These are phyloP conservation scores for Naganishia cerealis DNA, from an alignment of 1,284 basidiomycete species.

Conservation along the genomic window DNA sequence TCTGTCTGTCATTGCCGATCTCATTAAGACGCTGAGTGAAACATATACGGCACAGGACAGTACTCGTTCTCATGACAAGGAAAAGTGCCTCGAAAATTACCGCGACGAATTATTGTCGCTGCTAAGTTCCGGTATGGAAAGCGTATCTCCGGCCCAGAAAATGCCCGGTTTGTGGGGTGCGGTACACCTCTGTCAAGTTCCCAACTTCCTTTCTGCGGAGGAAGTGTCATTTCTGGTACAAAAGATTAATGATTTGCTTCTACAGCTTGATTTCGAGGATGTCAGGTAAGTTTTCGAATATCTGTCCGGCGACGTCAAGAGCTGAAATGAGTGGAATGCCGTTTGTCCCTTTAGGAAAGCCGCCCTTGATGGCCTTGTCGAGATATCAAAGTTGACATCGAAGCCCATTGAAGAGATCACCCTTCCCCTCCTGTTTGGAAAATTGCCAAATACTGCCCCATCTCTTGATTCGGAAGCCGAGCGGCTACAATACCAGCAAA, in stretches of 20 bases:
- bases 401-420: slow-evolving; percentile 72
- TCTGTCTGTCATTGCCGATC: slow-evolving; percentile 60
- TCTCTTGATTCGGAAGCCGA: slow-evolving; percentile 60
- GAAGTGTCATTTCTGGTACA: slow-evolving; percentile 79
- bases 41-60: slow-evolving; percentile 42
- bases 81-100: slow-evolving; percentile 62
- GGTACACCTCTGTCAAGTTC: slow-evolving; percentile 62
- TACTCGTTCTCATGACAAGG: slow-evolving; percentile 41
- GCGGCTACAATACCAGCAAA: slow-evolving; percentile 67
- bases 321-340: not conserved
- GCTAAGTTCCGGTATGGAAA: slow-evolving; percentile 58
- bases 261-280: slow-evolving; percentile 63
- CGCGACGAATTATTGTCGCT: slow-evolving; percentile 74
- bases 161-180: slow-evolving; percentile 35
- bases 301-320: slow-evolving; percentile 55
- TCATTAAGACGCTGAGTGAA: slow-evolving; percentile 50
- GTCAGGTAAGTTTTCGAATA: slow-evolving; percentile 46
- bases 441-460: slow-evolving; percentile 70
- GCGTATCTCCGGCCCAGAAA: slow-evolving; percentile 22
- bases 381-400: slow-evolving; percentile 65
- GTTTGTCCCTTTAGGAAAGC: slow-evolving; percentile 59
- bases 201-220: slow-evolving; percentile 64
- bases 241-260: slow-evolving; percentile 67
- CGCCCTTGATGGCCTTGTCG: slow-evolving; percentile 67
- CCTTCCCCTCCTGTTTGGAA: slow-evolving; percentile 73